These are phyloP conservation scores for Botryosphaeria dothidea DNA, from an alignment of 2,329 filamentous ascomycete genomes.

Conservation along the genomic window DNA sequence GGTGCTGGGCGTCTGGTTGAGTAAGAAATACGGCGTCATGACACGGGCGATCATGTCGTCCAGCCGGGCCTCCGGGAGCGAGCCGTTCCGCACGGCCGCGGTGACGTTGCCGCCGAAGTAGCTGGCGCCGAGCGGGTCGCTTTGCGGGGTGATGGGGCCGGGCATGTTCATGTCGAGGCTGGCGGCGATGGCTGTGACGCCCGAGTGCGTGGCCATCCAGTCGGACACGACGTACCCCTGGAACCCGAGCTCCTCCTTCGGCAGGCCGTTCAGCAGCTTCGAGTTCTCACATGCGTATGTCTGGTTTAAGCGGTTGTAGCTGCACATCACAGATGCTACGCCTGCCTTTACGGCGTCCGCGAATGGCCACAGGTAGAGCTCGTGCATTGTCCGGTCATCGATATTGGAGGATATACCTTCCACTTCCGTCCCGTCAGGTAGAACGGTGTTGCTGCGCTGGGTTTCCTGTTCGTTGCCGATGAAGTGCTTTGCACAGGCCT, in stretches of 20 bases:
- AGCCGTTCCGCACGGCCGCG: conserved; percentile 41
- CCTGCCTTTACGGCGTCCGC: conserved; percentile 70
- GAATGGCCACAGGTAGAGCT: conserved; percentile 78
- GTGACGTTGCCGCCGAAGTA: conserved; percentile 34
- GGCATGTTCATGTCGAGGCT: conserved; percentile 26
- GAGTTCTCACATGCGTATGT: conserved; percentile 48
- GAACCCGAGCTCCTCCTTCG: conserved; percentile 50
- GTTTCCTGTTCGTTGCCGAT: conserved; percentile 70
- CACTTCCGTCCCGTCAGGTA: conserved; percentile 32
- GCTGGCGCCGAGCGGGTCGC: conserved; percentile 17
- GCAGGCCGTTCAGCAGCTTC: conserved; percentile 45
- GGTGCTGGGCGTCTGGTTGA: conserved; percentile 40
- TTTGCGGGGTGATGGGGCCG: neutral
- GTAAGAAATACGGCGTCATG: conserved; percentile 48
- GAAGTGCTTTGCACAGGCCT: conserved; percentile 46
- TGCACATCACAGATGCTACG: conserved; percentile 55
- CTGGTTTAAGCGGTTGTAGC: conserved; percentile 38
- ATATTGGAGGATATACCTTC: conserved; percentile 55
- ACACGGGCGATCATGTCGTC: conserved; percentile 50
- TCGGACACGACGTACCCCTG: conserved; percentile 29
- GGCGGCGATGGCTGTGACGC: conserved; percentile 27
- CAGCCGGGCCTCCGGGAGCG: conserved; percentile 40
- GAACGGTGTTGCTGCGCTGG: conserved; percentile 35
- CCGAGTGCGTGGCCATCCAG: conserved; percentile 28
- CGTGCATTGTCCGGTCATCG: conserved; percentile 73